Percentiles rank a stretch among this genome's conserved stretches.
phyloP scores from a whole-genome alignment of 2,329 filamentous ascomycete genomes.

The Volutella citrinella region DNA sequence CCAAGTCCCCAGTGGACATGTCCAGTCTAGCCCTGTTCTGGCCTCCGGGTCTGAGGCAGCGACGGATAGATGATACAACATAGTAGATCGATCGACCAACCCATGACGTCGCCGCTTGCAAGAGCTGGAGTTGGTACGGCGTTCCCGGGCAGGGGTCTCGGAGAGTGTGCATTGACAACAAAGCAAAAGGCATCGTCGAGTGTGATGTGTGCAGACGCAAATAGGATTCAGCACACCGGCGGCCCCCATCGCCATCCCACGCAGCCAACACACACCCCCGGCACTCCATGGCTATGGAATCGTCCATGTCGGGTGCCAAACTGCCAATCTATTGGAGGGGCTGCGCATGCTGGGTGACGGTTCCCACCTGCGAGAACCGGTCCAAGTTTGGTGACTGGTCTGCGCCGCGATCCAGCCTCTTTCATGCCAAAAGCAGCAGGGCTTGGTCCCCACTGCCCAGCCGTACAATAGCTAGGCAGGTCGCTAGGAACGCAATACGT shows the following conservation, averaged over 20 bases:
- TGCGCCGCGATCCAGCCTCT: slow-evolving; percentile 7
- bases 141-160: slow-evolving; percentile 6
- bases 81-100: too few relatives aligned
- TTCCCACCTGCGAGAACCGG: slow-evolving; percentile 5
- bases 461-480: slow-evolving; percentile 16
- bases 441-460: slow-evolving; percentile 16
- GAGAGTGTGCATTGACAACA: slow-evolving; percentile 7
- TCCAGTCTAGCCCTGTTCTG: too few relatives aligned
- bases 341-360: slow-evolving; percentile 5
- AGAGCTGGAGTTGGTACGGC: slow-evolving; percentile 2
- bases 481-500: slow-evolving; percentile 24
- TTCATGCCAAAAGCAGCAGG: slow-evolving; percentile 3
- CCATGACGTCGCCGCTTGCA: slow-evolving; percentile 16
- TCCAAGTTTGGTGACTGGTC: slow-evolving; percentile 6
- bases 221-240: too few relatives aligned
- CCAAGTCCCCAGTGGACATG: too few relatives aligned
- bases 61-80: too few relatives aligned
- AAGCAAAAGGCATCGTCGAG: slow-evolving; percentile 7
- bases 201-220: slow-evolving; percentile 2
- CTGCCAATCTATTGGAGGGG: too few relatives aligned
- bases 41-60: too few relatives aligned
- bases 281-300: too few relatives aligned
- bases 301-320: too few relatives aligned
- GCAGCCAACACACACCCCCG: too few relatives aligned
- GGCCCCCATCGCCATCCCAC: too few relatives aligned